Evolutionary conservation across 495 filamentous ascomycete genomes (phyloP), one percentile per base, ranked within the genome.

Genomic region (Staphylotrichum longicolle): DNA sequence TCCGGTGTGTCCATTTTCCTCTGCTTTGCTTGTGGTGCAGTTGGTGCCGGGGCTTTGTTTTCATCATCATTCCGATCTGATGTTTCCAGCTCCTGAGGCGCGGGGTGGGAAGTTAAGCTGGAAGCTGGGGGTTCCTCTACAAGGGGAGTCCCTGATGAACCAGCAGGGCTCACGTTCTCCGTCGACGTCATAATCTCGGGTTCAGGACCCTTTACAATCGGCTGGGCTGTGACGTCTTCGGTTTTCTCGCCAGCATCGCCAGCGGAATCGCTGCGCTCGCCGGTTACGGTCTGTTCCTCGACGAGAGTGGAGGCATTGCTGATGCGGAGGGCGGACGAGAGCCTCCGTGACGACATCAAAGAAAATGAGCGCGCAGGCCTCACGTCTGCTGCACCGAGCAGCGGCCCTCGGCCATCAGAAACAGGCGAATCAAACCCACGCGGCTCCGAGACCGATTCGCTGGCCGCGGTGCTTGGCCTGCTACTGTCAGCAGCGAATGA

Each of bases 1-100:
- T 60, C 57, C 11, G 65, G 63, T 8, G 60, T 71, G 53, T 71
- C 70, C 70, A 72, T 70, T 35, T 47, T 63, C n/a, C 54, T 14
- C 54, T 35, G 52, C 8, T 27, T 15, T 12, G 35, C 12, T 48
- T 45, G 33, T 34, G 14, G 8, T 30, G 4, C 14, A 45, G 30
- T 7, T 35, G 48, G 27, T 10, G 39, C 20, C 49, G 37, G 46
- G 4, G 61, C 32, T 7, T 44, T 51, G 35, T 37, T 55, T 20
- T 60, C 40, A 9, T 50, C 39, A 47, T 64, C 27, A 27, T 27
- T 27, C 41, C 37, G 34, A 4, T 39, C 30, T 37, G 62, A 14
- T 30, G 8, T 37, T 8, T 15, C 40, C 9, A 15, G n/a, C 33
- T 42, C 8, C 3, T 41, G 46, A 37, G 5, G 3, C 12, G 15